Base-by-base conservation (phyloP, 768 basidiomycete species). In the Naganishia vaughanmartiniae region DNA sequence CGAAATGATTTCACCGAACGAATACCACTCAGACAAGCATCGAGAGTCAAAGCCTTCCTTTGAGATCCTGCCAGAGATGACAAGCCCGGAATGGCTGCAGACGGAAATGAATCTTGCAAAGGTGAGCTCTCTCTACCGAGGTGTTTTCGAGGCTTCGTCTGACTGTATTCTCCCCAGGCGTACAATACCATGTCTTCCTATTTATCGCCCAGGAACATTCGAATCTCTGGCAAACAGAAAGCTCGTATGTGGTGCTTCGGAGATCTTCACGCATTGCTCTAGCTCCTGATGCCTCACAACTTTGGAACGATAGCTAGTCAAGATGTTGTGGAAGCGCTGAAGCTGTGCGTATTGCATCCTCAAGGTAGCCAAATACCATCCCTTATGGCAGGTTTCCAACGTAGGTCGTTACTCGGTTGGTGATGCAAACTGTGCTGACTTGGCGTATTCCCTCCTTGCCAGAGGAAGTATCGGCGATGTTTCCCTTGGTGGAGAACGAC, bases 401-500 rank as follows among this genome's bases (percentile, higher is more conserved):
- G 60, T 63, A 30, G 39, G 60, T 26, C 24, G n/a, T 19, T 26
- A 17, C 19, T n/a, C 67, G 0, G 31, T 70, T 9, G 70, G 69
- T 17, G 66, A 57, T 4, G 9, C 17, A 24, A 36, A 9, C 2
- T 9, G 6, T 4, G 28, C 42, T 46, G 11, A 45, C 2, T 1
- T 45, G 10, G 42, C 26, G 1, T 42, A 1, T 36, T 34, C 7
- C 33, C 21, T n/a, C 57, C 10, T 36, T 28, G 9, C 15, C 42
- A 79, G 78, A 75, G 30, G 72, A 72, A 14, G 75, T 80, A 0
- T 73, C 77, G n/a, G 33, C 39, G 0, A 70, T 74, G 14, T 78
- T 77, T 51, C 60, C 67, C 17, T 74, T 80, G 9, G 74, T 80
- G 26, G 67, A 74, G 31, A 48, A 55, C 31, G 79, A 80, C 55